These are phyloP conservation scores for Dendrobium huoshanense DNA, from an alignment of 106 monocot species.

Conservation along the genomic window DNA sequence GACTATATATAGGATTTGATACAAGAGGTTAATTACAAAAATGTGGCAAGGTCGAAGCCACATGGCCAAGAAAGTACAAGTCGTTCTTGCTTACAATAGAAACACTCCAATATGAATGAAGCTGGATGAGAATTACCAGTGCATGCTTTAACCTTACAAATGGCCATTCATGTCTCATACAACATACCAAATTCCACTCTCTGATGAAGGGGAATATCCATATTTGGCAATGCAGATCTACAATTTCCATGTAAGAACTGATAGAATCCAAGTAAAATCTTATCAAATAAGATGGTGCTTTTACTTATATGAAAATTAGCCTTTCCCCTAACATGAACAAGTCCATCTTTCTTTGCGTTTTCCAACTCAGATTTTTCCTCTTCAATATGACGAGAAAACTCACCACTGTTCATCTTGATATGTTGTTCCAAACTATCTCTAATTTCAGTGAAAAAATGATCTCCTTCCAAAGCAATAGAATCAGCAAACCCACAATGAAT, in stretches of 20 bases:
- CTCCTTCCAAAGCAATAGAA: constrained; percentile 22
- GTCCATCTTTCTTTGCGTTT: constrained; percentile 26
- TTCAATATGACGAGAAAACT: background rate
- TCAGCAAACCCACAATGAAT: constrained; percentile 70
- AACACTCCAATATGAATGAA: too few relatives aligned
- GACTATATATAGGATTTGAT: too few relatives aligned
- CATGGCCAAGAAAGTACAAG: too few relatives aligned
- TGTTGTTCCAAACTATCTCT: constrained; percentile 17
- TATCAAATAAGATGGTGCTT: constrained; percentile 34
- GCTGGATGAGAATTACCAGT: too few relatives aligned
- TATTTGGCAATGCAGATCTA: constrained; percentile 48
- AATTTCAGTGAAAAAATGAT: constrained; percentile 44
- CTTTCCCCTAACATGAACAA: constrained; percentile 71
- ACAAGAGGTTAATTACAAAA: too few relatives aligned
- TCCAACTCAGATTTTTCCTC: constrained; percentile 40
- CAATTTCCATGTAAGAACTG: constrained; percentile 67
- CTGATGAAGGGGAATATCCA: constrained; percentile 44
- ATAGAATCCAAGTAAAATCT: constrained; percentile 61
- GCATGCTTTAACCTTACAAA: too few relatives aligned
- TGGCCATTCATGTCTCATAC: constrained; percentile 38
- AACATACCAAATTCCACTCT: constrained; percentile 71
- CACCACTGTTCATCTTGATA: constrained; percentile 19
- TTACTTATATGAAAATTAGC: constrained; percentile 44
- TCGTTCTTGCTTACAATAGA: too few relatives aligned
- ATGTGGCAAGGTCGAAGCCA: too few relatives aligned